Base-by-base conservation (phyloP, 257 asterid genomes). In the Verbascum thapsus region DNA sequence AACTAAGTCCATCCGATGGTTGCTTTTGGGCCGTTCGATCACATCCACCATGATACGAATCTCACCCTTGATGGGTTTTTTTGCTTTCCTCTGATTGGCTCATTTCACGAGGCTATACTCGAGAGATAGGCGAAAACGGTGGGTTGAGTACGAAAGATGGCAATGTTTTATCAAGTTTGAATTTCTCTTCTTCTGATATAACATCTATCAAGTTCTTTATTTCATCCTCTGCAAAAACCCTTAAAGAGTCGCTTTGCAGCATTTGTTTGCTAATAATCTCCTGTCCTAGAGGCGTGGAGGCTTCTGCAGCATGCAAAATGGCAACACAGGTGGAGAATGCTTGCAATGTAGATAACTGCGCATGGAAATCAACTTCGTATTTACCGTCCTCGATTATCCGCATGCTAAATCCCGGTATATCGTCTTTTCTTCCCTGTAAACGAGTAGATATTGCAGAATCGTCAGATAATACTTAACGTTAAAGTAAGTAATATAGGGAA, bases 61-160 rank as follows among this genome's bases (percentile, higher is more conserved):
- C 17, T 10, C 17, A 32, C 22, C 34, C 32, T 10, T 9, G 6
- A 42, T 12, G 20, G 47, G 58, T 34, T 22, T 49, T 22, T 49
- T 19, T 37, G 17, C 11, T 19, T 20, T 42, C 18, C 65, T 56
- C 13, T 16, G 22, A 3, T 34, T 30, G 13, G 58, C 41, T 43
- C 40, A 9, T 40, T 57, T 38, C 51, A 47, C 61, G 51, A 64
- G 43, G 51, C 75, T 88, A 91, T 9, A 81, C 96, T 44, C 97
- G 84, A 71, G 84, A 76, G 51, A 92, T 85, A 0, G 99, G 96
- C 68, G 99, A 92, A 75, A 92, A 89, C 0, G 97, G 97, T 6
- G 99, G 97, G 63, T 85, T 79, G 64, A 87, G 51, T 3, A 71
- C 74, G 42, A 92, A 89, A 65, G 95, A 83, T 35, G 95, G 85